phyloP scores from a whole-genome alignment of 2,329 filamentous ascomycete genomes.

The Diplocarpon mali region DNA sequence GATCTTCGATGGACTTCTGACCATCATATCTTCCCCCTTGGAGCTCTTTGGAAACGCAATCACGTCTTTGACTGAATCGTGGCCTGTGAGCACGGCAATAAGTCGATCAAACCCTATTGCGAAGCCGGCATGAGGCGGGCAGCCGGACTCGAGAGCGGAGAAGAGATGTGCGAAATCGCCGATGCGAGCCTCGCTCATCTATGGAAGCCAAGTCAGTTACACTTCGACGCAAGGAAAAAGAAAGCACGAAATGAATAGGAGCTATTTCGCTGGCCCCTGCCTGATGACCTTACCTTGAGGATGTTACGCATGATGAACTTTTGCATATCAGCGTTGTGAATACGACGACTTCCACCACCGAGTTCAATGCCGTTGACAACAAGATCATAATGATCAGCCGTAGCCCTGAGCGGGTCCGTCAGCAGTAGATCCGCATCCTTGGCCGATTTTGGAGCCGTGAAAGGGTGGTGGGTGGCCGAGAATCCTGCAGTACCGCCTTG shows the following conservation, averaged over 20 bases:
- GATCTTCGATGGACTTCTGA: slow-evolving; percentile 63
- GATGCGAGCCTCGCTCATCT: slow-evolving; percentile 46
- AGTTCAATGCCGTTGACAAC: slow-evolving; percentile 93
- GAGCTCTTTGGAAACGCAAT: slow-evolving; percentile 96
- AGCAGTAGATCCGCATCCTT: slow-evolving; percentile 65
- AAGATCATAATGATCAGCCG: slow-evolving; percentile 88
- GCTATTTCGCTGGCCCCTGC: neutral
- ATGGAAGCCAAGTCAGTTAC: neutral
- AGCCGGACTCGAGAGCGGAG: slow-evolving; percentile 70
- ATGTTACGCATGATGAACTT: slow-evolving; percentile 77
- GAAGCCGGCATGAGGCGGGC: slow-evolving; percentile 89
- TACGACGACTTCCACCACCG: slow-evolving; percentile 85
- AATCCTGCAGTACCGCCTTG: slow-evolving; percentile 76
- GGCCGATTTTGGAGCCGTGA: slow-evolving; percentile 70
- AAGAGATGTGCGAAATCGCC: slow-evolving; percentile 77
- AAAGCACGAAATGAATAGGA: neutral
- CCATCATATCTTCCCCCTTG: slow-evolving; percentile 76
- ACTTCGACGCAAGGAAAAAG: no score
- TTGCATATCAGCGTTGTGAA: slow-evolving; percentile 75
- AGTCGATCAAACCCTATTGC: slow-evolving; percentile 87
- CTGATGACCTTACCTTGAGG: slow-evolving; percentile 39
- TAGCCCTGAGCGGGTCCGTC: slow-evolving; percentile 58
- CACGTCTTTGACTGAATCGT: slow-evolving; percentile 74
- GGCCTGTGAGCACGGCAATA: slow-evolving; percentile 66
- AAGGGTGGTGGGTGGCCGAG: slow-evolving; percentile 85